phyloP scores from a whole-genome alignment of 805 yeast species.

The Ogataea wickerhamii region DNA sequence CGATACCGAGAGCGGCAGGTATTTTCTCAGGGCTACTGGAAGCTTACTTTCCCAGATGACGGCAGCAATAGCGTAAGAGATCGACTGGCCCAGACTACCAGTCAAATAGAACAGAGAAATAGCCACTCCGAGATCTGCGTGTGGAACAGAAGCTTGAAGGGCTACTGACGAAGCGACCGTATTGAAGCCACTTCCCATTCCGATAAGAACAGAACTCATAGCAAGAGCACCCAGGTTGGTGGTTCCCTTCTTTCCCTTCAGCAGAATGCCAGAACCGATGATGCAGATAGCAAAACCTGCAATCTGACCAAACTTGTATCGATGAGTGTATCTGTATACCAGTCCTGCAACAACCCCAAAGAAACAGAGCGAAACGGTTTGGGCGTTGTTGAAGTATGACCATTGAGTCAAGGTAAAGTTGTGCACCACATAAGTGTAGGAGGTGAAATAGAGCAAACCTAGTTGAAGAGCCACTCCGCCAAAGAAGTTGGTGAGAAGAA shows the following conservation, averaged over 20 bases:
- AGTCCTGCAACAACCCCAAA: constrained; percentile 38
- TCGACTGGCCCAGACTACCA: constrained; percentile 33
- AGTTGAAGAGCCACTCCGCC: constrained; percentile 5
- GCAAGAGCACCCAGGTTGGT: constrained; percentile 32
- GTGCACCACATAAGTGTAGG: constrained; percentile 32
- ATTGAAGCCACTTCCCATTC: constrained; percentile 33
- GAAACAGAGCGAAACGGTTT: constrained; percentile 35
- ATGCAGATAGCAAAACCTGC: constrained; percentile 34
- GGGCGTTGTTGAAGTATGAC: constrained; percentile 37
- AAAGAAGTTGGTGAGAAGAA: constrained; percentile 30
- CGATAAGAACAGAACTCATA: constrained; percentile 28
- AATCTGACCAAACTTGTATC: constrained; percentile 36
- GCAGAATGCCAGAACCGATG: constrained; percentile 22
- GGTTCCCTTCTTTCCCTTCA: constrained; percentile 21
- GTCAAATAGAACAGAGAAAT: constrained; percentile 33
- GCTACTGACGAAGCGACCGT: constrained; percentile 36
- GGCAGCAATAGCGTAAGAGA: constrained; percentile 37
- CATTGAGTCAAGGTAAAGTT: constrained; percentile 33
- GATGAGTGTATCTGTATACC: constrained; percentile 32
- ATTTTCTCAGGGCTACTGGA: constrained; percentile 29
- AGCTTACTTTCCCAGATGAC: constrained; percentile 34
- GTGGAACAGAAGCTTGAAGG: constrained; percentile 40
- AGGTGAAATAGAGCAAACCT: constrained; percentile 31
- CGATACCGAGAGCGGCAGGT: constrained; percentile 8
- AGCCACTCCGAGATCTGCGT: constrained; percentile 21